Percentiles rank a stretch among this genome's conserved stretches.
Evolutionary conservation across 805 yeast species (phyloP).

Genomic region (Candida argentea): DNA sequence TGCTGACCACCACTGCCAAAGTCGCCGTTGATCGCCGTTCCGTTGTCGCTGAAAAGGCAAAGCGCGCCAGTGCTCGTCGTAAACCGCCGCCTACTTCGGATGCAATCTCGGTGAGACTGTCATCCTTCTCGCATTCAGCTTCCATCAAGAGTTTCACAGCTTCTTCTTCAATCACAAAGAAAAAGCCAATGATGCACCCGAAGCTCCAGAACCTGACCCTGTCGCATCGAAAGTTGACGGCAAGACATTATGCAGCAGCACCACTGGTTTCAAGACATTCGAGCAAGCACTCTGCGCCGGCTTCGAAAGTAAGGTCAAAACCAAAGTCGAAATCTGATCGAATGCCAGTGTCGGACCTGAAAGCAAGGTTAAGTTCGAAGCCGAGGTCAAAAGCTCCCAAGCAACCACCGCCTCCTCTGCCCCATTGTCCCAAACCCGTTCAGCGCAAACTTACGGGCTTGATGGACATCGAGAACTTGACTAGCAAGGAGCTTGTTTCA

Average conservation of each 20-base stretch:
- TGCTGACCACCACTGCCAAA: slow-evolving; percentile 12
- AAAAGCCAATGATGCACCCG: slow-evolving; percentile 18
- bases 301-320: slow-evolving; percentile 1
- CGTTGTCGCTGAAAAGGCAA: slow-evolving; percentile 11
- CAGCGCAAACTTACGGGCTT: slow-evolving; percentile 10
- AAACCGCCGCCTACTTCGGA: too few relatives aligned
- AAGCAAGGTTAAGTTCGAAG: slow-evolving; percentile 6
- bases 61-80: too few relatives aligned
- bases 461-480: slow-evolving; percentile 9
- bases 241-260: too few relatives aligned
- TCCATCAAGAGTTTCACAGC: slow-evolving; percentile 21
- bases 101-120: too few relatives aligned
- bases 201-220: slow-evolving; percentile 2
- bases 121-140: slow-evolving; percentile 10
- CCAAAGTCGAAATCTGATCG: slow-evolving; percentile 3
- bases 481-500: too few relatives aligned
- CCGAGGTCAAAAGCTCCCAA: slow-evolving; percentile 3
- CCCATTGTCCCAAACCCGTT: slow-evolving; percentile 11
- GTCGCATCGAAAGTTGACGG: too few relatives aligned
- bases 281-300: too few relatives aligned
- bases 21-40: slow-evolving; percentile 14
- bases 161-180: slow-evolving; percentile 28
- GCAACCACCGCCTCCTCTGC: slow-evolving; percentile 4
- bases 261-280: too few relatives aligned
- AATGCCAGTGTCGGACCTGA: slow-evolving; percentile 5